Conservation (phyloP, 75 land plant genomes). For the Pinus albicaulis region DNA sequence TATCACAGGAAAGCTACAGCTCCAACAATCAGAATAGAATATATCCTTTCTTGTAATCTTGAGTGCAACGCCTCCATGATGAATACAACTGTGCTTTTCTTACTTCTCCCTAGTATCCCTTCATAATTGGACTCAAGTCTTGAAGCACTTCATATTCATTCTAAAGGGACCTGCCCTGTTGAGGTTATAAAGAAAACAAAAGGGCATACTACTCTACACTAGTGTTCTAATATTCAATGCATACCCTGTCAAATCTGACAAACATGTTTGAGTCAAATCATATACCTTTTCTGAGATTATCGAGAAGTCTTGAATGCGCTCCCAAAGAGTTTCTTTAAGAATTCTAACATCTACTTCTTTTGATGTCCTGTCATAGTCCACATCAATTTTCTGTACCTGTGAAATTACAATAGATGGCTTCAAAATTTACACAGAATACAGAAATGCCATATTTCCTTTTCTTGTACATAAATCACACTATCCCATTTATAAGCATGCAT, state of each 20-base stretch:
- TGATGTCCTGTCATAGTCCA: conserved; percentile 85
- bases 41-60: no score
- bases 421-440: background rate
- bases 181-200: background rate
- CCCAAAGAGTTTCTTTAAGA: conserved; percentile 81
- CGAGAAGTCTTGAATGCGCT: conserved; percentile 41
- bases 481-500: background rate
- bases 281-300: conserved; percentile 8
- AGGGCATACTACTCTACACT: background rate
- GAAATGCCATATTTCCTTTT: background rate
- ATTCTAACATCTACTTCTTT: conserved; percentile 95
- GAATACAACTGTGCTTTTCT: no score
- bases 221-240: background rate
- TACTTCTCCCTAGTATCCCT: no score
- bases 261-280: background rate
- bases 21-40: no score
- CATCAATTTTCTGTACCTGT: conserved; percentile 85
- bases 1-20: no score
- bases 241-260: background rate
- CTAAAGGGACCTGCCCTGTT: background rate
- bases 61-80: no score
- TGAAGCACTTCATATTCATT: background rate
- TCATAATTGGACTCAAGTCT: no score
- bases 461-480: background rate
- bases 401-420: background rate